These are phyloP conservation scores for Naganishia sp. DNA, from an alignment of 1,284 basidiomycete genomes.

Conservation along the genomic window DNA sequence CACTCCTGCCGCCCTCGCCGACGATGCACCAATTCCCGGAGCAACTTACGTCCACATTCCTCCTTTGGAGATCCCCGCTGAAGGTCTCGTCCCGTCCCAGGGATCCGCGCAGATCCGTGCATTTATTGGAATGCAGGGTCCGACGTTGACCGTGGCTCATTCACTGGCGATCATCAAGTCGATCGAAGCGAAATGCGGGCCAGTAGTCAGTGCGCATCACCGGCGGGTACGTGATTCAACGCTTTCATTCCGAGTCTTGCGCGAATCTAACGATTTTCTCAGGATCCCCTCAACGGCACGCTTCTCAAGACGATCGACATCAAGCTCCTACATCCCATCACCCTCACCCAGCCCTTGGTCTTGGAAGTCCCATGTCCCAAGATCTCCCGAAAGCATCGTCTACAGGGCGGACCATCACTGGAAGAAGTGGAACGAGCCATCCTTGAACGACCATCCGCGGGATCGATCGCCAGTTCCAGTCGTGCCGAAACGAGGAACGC, in stretches of 20 bases:
- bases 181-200: constrained; percentile 41
- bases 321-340: constrained; percentile 26
- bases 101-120: constrained; percentile 14
- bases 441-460: constrained; percentile 9
- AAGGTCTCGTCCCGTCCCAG: constrained; percentile 13
- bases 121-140: not conserved
- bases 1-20: not conserved
- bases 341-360: constrained; percentile 8
- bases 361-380: constrained; percentile 16
- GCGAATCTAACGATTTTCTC: not conserved
- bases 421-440: constrained; percentile 26
- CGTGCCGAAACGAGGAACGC: not conserved
- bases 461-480: not conserved
- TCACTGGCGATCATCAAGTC: constrained; percentile 41
- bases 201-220: constrained; percentile 35
- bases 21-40: constrained; percentile 2
- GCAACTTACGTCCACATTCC: constrained; percentile 24
- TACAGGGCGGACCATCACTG: constrained; percentile 29
- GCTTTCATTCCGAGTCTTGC: not conserved
- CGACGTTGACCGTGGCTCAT: constrained; percentile 33
- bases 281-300: constrained; percentile 13
- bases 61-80: constrained; percentile 18
- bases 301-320: constrained; percentile 3
- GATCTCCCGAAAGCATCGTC: constrained; percentile 1
- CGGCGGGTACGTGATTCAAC: constrained; percentile 13